A percentile compares a stretch with the other conserved stretches of the same genome.
Evolutionary conservation across 2,329 filamentous ascomycete genomes (phyloP).

Genomic region (Xylariaceae sp.): DNA sequence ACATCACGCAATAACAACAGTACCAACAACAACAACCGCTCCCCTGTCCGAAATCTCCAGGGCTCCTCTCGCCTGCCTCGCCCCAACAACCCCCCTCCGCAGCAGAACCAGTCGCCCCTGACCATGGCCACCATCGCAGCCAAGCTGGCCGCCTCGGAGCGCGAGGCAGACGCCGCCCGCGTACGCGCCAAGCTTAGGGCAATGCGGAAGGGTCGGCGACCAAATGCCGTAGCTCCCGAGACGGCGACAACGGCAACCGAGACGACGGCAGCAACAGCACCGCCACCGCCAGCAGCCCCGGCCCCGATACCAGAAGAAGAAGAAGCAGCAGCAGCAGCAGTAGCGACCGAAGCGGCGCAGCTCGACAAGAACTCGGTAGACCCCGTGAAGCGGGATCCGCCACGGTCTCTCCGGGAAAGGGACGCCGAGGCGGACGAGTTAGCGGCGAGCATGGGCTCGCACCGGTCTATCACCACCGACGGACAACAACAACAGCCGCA

Average conservation of each 20-base stretch:
- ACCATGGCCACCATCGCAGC: conserved; percentile 65
- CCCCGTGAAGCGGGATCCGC: conserved; percentile 30
- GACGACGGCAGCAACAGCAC: background rate
- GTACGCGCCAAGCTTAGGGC: conserved; percentile 65
- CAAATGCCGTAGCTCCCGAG: conserved; percentile 26
- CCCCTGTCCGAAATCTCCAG: conserved; percentile 5
- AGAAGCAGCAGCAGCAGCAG: background rate
- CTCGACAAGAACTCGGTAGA: conserved; percentile 29
- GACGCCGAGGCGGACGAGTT: conserved; percentile 9
- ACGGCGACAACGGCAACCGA: background rate
- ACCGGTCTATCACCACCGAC: background rate
- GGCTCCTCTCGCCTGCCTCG: conserved; percentile 41
- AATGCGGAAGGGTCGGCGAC: conserved; percentile 41
- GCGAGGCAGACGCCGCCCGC: conserved; percentile 65
- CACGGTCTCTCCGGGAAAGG: background rate
- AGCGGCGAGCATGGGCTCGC: background rate
- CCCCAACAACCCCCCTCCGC: conserved; percentile 39
- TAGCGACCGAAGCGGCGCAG: conserved; percentile 11
- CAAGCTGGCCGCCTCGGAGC: conserved; percentile 65
- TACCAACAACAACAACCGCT: too few species aligned
- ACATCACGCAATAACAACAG: background rate
- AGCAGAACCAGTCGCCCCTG: conserved; percentile 61
- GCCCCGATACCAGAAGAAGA: background rate
- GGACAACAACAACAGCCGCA: conserved; percentile 1
- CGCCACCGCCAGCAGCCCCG: background rate